phyloP scores from a whole-genome alignment of 1,284 basidiomycete genomes.

The Ceratobasidium sp. region DNA sequence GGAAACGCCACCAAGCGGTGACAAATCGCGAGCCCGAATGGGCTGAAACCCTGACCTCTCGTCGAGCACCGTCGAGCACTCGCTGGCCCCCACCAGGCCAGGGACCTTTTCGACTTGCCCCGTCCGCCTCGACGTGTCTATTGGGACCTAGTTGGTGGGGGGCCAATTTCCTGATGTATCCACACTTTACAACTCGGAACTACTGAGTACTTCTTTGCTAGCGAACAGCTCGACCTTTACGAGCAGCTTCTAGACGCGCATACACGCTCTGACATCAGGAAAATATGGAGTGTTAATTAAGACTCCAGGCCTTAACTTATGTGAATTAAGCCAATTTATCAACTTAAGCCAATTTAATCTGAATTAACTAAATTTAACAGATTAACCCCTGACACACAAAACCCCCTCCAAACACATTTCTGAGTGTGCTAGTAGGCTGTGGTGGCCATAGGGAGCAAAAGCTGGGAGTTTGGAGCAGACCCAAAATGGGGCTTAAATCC shows the following conservation, averaged over 20 bases:
- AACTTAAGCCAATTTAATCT: no score
- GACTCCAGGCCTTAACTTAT: no score
- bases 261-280: not conserved
- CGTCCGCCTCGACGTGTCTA: conserved; percentile 7
- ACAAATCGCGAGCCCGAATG: conserved; percentile 2
- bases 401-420: no score
- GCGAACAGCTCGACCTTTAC: not conserved
- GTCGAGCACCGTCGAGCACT: conserved; percentile 4
- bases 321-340: no score
- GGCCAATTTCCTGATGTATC: not conserved
- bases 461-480: no score
- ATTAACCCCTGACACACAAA: no score
- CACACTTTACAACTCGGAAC: not conserved
- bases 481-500: no score
- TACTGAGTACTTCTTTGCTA: not conserved
- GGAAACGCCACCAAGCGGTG: conserved; percentile 7
- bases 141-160: conserved; percentile 7
- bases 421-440: no score
- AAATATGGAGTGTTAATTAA: no score
- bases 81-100: not conserved
- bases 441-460: no score
- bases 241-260: not conserved
- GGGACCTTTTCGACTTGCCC: conserved; percentile 7
- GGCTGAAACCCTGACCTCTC: conserved; percentile 7
- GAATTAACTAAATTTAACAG: no score